Base-by-base conservation (phyloP, 306 rosid species). In the Alnus glutinosa region DNA sequence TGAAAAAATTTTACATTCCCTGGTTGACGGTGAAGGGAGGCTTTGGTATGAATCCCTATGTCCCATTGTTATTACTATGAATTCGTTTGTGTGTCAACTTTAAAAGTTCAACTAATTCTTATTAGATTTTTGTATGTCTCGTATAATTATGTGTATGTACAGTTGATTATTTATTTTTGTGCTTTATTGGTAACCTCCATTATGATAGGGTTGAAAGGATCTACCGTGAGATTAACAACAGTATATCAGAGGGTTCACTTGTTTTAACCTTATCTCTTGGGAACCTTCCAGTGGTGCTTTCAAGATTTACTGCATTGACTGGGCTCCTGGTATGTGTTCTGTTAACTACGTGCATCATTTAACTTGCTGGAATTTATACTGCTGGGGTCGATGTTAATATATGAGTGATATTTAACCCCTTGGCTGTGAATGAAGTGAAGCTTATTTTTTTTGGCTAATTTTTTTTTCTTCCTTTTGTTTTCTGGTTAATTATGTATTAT, bases 21-120 rank as follows among this genome's bases (percentile, higher is more conserved):
- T 91, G 79, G 94, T 93, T 71, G 98, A 91, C 61, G 86, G 83
- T 34, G 97, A 91, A 93, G 98, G 94, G 71, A 92, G 92, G 75
- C 92, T 90, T 72, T 95, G 98, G 98, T 95, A 93, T 80, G 85
- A 64, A 47, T 80, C 78, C 79, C 44, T 50, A 30, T 77, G 49
- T 61, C 69, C 71, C 78, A 47, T 71, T 42, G 7, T 82, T 9
- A 4, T 50, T 74, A 5, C 72, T 67, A 64, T 54, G 57, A 62
- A 32, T 13, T 47, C 15, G 14, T 68, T 47, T 75, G 19, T 48
- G 72, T 68, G 71, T 71, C 37, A 54, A 47, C 73, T 72, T 71
- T 71, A 49, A 10, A 12, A 39, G 59, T 48, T 71, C 51, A 37
- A 12, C 32, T 70, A n/a, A 23, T 81, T 52, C 4, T 32, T 18